phyloP scores from a whole-genome alignment of 2,329 filamentous ascomycete genomes.

The Thelonectria rubi region DNA sequence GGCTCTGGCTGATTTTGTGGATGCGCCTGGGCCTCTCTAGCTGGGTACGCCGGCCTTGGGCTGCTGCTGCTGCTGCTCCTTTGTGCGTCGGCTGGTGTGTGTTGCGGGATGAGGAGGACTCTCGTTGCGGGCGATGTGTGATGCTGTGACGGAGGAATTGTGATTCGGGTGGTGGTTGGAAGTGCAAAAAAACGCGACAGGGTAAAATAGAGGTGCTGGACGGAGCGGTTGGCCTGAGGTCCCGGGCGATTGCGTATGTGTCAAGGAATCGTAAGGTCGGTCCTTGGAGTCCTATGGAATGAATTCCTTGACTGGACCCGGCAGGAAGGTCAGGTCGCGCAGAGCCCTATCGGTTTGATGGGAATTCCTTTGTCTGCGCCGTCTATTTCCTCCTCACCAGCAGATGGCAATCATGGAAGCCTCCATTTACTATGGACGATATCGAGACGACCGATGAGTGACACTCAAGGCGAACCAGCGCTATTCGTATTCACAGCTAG shows the following conservation, averaged over 20 bases:
- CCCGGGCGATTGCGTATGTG: slow-evolving; percentile 11
- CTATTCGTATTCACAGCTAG: too few relatives aligned
- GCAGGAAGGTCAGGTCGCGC: neutral
- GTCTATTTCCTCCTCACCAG: too few relatives aligned
- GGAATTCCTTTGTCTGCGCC: neutral
- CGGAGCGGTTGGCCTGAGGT: slow-evolving; percentile 22
- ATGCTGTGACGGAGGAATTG: slow-evolving; percentile 8
- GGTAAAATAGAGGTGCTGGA: slow-evolving; percentile 12
- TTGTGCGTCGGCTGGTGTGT: slow-evolving; percentile 1
- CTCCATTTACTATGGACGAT: too few relatives aligned
- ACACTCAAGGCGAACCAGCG: too few relatives aligned
- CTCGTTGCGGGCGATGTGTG: neutral
- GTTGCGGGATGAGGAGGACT: neutral
- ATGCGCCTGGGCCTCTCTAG: slow-evolving; percentile 16
- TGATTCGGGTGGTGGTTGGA: slow-evolving; percentile 10
- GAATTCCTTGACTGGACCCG: slow-evolving; percentile 5
- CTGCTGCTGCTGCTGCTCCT: neutral
- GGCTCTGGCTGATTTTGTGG: slow-evolving; percentile 19
- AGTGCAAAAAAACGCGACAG: slow-evolving; percentile 9
- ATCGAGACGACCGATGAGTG: too few relatives aligned
- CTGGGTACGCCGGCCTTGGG: slow-evolving; percentile 13
- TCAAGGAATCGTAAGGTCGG: slow-evolving; percentile 11
- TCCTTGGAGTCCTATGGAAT: slow-evolving; percentile 9
- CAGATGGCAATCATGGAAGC: too few relatives aligned
- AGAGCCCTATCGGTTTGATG: neutral